Conservation (phyloP, 169 alveolate genomes). For the Cryptosporidium sp. region DNA sequence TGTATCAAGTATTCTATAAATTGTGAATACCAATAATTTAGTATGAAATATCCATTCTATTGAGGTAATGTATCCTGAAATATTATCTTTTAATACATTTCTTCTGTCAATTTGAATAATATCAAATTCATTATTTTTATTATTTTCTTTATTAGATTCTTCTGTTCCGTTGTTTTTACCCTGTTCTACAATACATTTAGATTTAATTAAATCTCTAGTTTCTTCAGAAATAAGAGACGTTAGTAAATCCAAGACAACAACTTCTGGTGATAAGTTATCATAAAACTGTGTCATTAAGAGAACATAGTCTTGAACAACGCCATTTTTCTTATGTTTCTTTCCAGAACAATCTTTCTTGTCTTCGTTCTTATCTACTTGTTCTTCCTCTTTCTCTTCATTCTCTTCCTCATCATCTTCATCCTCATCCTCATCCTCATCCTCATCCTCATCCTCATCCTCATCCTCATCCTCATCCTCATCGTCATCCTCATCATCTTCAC, state of each 20-base stretch:
- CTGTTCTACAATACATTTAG: not conserved
- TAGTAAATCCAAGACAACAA: slow-evolving; percentile 36
- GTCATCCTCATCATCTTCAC: not conserved
- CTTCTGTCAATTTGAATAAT: slow-evolving; percentile 36
- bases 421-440: not conserved
- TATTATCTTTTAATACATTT: slow-evolving; percentile 18
- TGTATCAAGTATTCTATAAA: slow-evolving; percentile 42
- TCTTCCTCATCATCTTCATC: slow-evolving; percentile 19
- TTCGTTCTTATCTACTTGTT: not conserved
- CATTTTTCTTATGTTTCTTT: not conserved
- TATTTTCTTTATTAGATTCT: slow-evolving; percentile 6
- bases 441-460: slow-evolving; percentile 30
- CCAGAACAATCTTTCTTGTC: not conserved
- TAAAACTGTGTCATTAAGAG: slow-evolving; percentile 40
- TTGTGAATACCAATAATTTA: not conserved
- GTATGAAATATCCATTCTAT: slow-evolving; percentile 42
- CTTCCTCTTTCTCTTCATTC: not conserved
- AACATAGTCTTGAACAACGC: not conserved
- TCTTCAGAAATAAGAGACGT: slow-evolving; percentile 56
- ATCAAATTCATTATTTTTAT: slow-evolving; percentile 3
- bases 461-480: not conserved
- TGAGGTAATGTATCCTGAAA: slow-evolving; percentile 16
- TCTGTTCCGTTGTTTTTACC: not conserved
- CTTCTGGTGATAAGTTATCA: slow-evolving; percentile 48
- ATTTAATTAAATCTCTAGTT: not conserved